A percentile compares a stretch with the other conserved stretches of the same genome.
Evolutionary conservation across 768 basidiomycete species (phyloP).

Genomic region (Tubosaeta brunneosetosa): DNA sequence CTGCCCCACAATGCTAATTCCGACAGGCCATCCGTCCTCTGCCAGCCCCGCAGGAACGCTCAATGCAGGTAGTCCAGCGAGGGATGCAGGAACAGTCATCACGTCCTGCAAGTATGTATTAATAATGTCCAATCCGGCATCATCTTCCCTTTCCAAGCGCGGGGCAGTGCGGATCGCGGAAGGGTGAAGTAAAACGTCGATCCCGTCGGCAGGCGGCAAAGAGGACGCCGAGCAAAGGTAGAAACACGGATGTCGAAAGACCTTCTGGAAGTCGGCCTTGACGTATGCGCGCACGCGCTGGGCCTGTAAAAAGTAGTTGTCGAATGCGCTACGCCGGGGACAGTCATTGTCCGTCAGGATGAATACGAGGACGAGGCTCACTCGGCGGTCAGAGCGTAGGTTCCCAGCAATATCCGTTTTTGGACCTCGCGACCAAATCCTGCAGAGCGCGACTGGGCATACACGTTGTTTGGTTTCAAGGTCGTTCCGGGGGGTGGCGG

Average conservation of each 20-base stretch:
- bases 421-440: constrained; percentile 84
- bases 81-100: constrained; percentile 84
- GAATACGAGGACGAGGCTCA: constrained; percentile 35
- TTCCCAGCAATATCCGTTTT: constrained; percentile 83
- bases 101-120: constrained; percentile 85
- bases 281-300: constrained; percentile 72
- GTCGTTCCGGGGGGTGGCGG: constrained; percentile 40
- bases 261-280: constrained; percentile 64
- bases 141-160: constrained; percentile 29
- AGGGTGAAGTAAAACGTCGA: constrained; percentile 85
- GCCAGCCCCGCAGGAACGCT: constrained; percentile 56
- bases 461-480: constrained; percentile 50
- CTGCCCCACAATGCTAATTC: constrained; percentile 78
- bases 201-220: constrained; percentile 25
- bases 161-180: constrained; percentile 88
- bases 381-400: constrained; percentile 90
- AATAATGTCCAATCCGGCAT: constrained; percentile 26
- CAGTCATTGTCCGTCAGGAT: neutral
- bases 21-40: constrained; percentile 73
- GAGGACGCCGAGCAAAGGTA: constrained; percentile 20
- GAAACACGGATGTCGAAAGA: constrained; percentile 59
- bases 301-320: constrained; percentile 95
- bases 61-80: constrained; percentile 84
- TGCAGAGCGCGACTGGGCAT: constrained; percentile 59
- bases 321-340: constrained; percentile 66